Evolutionary conservation across 2,329 filamentous ascomycete genomes (phyloP).

Genomic region (Myriangium duriaei): DNA sequence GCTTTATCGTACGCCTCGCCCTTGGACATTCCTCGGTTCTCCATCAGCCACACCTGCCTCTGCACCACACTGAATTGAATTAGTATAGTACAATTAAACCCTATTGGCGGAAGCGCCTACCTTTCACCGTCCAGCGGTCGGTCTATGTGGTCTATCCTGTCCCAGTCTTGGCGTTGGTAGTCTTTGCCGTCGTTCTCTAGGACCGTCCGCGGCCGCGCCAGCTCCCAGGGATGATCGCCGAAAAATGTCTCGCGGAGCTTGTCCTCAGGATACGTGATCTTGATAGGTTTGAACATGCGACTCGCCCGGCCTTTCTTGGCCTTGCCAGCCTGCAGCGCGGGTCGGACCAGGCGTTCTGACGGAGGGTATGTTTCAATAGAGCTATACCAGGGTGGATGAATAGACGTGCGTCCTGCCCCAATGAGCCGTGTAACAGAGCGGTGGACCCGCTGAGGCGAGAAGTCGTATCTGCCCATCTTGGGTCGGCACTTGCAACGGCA

Average conservation of each 20-base stretch:
- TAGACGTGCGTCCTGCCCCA: slow-evolving; percentile 28
- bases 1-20: slow-evolving; percentile 71
- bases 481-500: slow-evolving; percentile 2
- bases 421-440: slow-evolving; percentile 39
- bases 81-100: not conserved
- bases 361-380: slow-evolving; percentile 47
- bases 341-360: slow-evolving; percentile 46
- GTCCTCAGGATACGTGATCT: slow-evolving; percentile 74
- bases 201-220: slow-evolving; percentile 75
- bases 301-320: slow-evolving; percentile 52
- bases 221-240: slow-evolving; percentile 91
- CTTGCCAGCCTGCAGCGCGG: slow-evolving; percentile 32
- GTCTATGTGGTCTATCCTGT: slow-evolving; percentile 56
- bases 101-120: slow-evolving; percentile 32
- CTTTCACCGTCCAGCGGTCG: slow-evolving; percentile 73
- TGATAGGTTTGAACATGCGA: slow-evolving; percentile 67
- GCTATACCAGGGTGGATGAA: slow-evolving; percentile 44
- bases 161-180: slow-evolving; percentile 65
- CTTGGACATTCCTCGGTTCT: slow-evolving; percentile 28
- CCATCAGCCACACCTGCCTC: slow-evolving; percentile 75
- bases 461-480: slow-evolving; percentile 40
- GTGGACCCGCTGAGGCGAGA: slow-evolving; percentile 40
- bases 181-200: slow-evolving; percentile 81
- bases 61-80: slow-evolving; percentile 62
- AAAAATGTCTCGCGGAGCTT: slow-evolving; percentile 69